Evolutionary conservation across 2,329 filamentous ascomycete genomes (phyloP), one percentile per base, ranked within the genome.

Genomic region (Cladophialophora carrionii): DNA sequence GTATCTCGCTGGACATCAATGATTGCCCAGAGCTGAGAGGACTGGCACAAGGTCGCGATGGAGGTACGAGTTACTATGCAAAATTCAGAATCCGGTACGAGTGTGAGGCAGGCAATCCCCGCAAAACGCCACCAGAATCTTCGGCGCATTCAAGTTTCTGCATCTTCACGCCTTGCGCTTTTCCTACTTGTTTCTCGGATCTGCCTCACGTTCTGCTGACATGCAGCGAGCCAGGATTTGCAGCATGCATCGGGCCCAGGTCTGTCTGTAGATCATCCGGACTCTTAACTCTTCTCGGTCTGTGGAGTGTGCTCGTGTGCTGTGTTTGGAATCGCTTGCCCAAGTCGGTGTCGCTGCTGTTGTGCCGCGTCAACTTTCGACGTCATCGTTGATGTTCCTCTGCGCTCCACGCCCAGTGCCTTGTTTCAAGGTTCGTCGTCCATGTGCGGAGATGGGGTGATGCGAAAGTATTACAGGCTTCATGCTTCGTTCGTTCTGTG

Each of bases 1-100:
- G n/a, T 31, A 31, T 22, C 22, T 24, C 41, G 43, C 56, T 58
- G 65, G 61, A 64, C 65, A 67, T 63, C 52, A 64, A 64, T 55
- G 31, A 31, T n/a, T 14, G 17, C 5, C 37, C 4, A 7, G n/a
- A n/a, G 3, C 6, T 43, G 37, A 43, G 37, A 20, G 1, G 3
- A n/a, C 17, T 8, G 37, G 37, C 37, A 20, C 37, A 8, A 43
- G 37, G 6, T 17, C 17, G 37, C 17, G 37, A 43, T 43, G 17
- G 5, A 7, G 37, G 37, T 43, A 43, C 26, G 5, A 7, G 37
- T 14, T 43, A 43, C 26, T 6, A 29, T 29, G 26, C 6, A 17
- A 43, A 43, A 43, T 43, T 3, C 37, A 43, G 24, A 51, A 20
- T 43, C 41, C 3, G 41, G n/a, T 43, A 20, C 22, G 22, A 20